Conservation (phyloP, 345 rosid genomes). For the Diplotaxis tenuifolia region DNA sequence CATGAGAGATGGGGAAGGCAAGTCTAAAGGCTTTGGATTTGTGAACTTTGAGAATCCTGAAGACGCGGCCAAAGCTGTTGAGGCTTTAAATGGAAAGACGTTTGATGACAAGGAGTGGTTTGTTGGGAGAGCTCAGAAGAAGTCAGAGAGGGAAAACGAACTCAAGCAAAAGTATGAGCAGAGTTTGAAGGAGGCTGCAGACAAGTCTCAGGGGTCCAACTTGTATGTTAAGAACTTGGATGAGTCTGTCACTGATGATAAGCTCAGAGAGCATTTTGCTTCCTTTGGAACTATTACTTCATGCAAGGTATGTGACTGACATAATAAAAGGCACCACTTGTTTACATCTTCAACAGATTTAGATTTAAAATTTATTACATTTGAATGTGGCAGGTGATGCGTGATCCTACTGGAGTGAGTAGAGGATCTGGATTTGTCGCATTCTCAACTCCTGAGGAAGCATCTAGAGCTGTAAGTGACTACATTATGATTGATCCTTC, state of each 20-base stretch:
- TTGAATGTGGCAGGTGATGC: conserved; percentile 65
- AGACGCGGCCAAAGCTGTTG: conserved; percentile 82
- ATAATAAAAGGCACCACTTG: neutral
- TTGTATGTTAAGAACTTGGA: conserved; percentile 85
- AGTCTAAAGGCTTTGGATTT: conserved; percentile 92
- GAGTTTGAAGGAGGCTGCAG: conserved; percentile 72
- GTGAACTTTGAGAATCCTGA: conserved; percentile 78
- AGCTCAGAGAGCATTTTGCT: conserved; percentile 69
- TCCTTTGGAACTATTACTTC: conserved; percentile 81
- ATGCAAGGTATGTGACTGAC: conserved; percentile 63
- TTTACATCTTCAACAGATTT: neutral
- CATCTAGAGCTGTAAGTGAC: conserved; percentile 79
- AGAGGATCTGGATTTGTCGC: conserved; percentile 97
- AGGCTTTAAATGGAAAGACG: conserved; percentile 75
- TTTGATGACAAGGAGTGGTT: conserved; percentile 89
- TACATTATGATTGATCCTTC: neutral
- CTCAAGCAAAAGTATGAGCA: conserved; percentile 72
- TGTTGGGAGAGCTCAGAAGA: conserved; percentile 93
- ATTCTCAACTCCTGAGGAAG: conserved; percentile 84
- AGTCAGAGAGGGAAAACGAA: conserved; percentile 78
- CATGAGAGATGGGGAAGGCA: conserved; percentile 89
- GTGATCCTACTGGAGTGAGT: conserved; percentile 79
- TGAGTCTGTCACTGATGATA: conserved; percentile 83
- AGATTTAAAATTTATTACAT: conserved; percentile 8
- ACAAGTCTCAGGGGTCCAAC: conserved; percentile 81